Conservation (phyloP, 345 rosid genomes). For the Citrus reticulata region DNA sequence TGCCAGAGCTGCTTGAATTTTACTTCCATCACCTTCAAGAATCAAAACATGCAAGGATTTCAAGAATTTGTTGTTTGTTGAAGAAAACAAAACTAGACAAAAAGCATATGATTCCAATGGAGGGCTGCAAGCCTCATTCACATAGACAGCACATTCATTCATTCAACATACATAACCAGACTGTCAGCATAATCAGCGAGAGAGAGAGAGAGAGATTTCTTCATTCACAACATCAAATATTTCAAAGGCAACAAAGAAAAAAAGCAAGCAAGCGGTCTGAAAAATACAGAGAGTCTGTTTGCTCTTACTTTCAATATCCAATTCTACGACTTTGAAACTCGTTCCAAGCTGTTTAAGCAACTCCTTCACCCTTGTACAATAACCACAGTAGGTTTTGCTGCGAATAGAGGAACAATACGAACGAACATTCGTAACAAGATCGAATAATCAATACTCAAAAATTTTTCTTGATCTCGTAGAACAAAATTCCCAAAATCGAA, state of each 20-base stretch:
- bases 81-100: neutral
- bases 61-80: neutral
- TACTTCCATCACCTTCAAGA: conserved; percentile 41
- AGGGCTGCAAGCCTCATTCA: neutral
- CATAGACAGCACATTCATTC: neutral
- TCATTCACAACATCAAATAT: neutral
- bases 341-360: conserved; percentile 51
- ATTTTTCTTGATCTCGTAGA: neutral
- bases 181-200: neutral
- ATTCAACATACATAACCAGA: neutral
- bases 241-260: neutral
- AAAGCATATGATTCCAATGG: neutral
- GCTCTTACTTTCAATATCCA: conserved; percentile 42
- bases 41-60: neutral
- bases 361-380: conserved; percentile 57
- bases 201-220: neutral
- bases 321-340: conserved; percentile 40
- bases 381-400: conserved; percentile 75
- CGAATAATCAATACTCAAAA: too few species aligned
- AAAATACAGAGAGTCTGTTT: neutral
- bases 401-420: neutral
- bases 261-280: too few species aligned
- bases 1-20: conserved; percentile 45
- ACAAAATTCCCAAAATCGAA: neutral
- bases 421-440: neutral